These are phyloP conservation scores for Salix viminalis DNA, from an alignment of 345 rosid species.

Conservation along the genomic window DNA sequence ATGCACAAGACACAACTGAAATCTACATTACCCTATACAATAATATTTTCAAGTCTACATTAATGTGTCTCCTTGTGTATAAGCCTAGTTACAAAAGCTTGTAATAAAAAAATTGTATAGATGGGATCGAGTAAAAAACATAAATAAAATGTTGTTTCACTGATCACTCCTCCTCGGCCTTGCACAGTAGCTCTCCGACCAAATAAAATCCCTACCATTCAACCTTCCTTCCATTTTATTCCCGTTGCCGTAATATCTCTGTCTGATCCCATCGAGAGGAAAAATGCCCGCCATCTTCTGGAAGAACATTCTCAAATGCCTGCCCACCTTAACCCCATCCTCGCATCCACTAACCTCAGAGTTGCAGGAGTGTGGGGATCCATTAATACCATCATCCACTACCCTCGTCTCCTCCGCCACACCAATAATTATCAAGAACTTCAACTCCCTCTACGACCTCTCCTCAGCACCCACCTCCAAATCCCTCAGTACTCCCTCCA, in stretches of 20 bases:
- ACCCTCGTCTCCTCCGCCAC: background rate
- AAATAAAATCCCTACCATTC: slow-evolving; percentile 12
- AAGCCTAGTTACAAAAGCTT: background rate
- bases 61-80: background rate
- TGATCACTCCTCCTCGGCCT: background rate
- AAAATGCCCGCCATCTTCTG: slow-evolving; percentile 57
- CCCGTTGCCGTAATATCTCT: background rate
- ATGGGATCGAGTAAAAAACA: background rate
- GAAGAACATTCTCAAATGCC: slow-evolving; percentile 59
- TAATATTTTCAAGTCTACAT: background rate
- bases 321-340: slow-evolving; percentile 24
- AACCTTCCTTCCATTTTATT: background rate
- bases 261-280: background rate
- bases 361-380: slow-evolving; percentile 12
- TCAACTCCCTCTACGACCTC: slow-evolving; percentile 38
- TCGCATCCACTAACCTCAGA: slow-evolving; percentile 27
- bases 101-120: background rate
- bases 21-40: background rate
- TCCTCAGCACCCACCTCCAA: slow-evolving; percentile 34
- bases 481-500: slow-evolving; percentile 30
- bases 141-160: background rate
- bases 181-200: background rate
- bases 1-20: background rate
- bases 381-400: background rate
- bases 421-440: slow-evolving; percentile 28